Conservation (phyloP, 371 early-diverging fungal species). For the Apophysomyces elegans region DNA sequence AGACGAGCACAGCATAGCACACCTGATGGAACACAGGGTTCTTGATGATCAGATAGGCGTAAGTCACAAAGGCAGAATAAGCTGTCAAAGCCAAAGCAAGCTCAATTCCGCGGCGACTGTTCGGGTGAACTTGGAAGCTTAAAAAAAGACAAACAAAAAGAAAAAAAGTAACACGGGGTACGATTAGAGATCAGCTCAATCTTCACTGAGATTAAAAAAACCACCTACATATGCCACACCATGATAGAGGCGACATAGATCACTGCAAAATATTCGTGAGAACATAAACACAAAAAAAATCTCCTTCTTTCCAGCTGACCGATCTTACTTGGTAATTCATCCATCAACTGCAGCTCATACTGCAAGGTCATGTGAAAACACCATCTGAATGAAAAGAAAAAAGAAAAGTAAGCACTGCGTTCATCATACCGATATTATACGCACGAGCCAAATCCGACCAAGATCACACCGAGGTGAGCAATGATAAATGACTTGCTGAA, state of each 20-base stretch:
- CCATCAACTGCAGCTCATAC: conserved; percentile 78
- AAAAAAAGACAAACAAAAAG: conserved; percentile 38
- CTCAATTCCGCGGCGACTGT: conserved; percentile 32
- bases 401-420: conserved; percentile 2
- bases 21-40: conserved; percentile 81
- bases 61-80: conserved; percentile 65
- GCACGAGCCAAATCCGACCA: conserved; percentile 72
- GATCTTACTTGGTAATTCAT: conserved; percentile 63
- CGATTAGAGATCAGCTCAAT: too few relatives aligned
- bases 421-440: conserved; percentile 18
- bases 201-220: conserved; percentile 3
- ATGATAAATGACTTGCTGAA: conserved; percentile 59
- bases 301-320: neutral
- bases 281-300: conserved; percentile 20
- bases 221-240: conserved; percentile 48
- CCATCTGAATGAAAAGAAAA: conserved; percentile 43
- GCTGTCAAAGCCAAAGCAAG: conserved; percentile 48
- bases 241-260: conserved; percentile 54
- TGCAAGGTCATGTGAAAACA: conserved; percentile 83
- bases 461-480: conserved; percentile 59
- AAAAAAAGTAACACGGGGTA: conserved; percentile 33
- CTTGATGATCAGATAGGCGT: conserved; percentile 66
- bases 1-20: conserved; percentile 61
- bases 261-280: conserved; percentile 37
- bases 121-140: conserved; percentile 52